Evolutionary conservation across 495 filamentous ascomycete species (phyloP).

Genomic region (Aspergillus ostianus): DNA sequence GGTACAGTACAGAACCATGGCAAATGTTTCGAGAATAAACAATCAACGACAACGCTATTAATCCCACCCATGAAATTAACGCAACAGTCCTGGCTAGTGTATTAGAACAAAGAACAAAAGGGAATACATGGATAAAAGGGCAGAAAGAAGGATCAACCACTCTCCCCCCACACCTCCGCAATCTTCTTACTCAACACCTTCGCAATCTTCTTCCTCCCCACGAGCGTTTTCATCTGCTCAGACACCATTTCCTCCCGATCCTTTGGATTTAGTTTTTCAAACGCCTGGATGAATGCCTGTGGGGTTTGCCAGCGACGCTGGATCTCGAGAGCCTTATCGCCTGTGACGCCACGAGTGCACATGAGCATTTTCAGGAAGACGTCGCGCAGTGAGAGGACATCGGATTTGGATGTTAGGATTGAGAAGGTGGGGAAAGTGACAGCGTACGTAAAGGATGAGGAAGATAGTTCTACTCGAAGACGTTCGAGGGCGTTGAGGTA

Average conservation of each 20-base stretch:
- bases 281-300: constrained; percentile 65
- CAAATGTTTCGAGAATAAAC: too few species aligned
- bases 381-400: constrained; percentile 69
- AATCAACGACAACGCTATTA: too few species aligned
- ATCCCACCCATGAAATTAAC: too few species aligned
- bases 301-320: constrained; percentile 75
- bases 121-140: constrained; percentile 2
- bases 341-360: constrained; percentile 73
- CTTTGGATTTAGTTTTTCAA: constrained; percentile 52
- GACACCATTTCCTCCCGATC: constrained; percentile 50
- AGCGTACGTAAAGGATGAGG: constrained; percentile 53
- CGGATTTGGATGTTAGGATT: constrained; percentile 70
- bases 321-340: constrained; percentile 80
- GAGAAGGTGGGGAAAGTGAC: constrained; percentile 74
- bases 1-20: too few species aligned
- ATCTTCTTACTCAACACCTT: constrained; percentile 65
- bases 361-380: constrained; percentile 85
- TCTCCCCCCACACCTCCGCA: constrained; percentile 68
- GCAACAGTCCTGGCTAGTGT: too few species aligned
- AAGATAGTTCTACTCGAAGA: constrained; percentile 39
- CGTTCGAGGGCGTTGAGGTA: constrained; percentile 65
- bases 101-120: not conserved
- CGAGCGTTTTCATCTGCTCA: constrained; percentile 49
- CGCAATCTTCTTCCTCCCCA: constrained; percentile 67
- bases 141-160: constrained; percentile 10